These are phyloP conservation scores for Phytophthora quininea DNA, from an alignment of 352 stramenopile species.

Conservation along the genomic window DNA sequence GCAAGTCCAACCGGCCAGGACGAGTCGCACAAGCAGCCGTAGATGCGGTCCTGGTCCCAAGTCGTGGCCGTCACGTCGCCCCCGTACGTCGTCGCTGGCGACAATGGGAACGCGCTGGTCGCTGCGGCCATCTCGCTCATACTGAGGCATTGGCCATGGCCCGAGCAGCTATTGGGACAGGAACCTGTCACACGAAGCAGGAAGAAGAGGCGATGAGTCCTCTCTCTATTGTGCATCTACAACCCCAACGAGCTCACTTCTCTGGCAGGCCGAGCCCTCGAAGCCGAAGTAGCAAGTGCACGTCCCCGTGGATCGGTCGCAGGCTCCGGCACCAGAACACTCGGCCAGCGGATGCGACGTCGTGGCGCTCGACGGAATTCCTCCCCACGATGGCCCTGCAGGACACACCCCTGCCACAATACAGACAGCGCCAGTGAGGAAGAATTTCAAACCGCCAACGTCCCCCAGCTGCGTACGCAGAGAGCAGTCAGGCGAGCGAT, in stretches of 20 bases:
- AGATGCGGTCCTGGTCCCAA: conserved; percentile 82
- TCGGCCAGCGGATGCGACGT: conserved; percentile 49
- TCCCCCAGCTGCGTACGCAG: conserved; percentile 35
- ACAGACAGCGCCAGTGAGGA: background rate
- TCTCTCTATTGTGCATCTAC: background rate
- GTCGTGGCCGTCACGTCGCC: conserved; percentile 58
- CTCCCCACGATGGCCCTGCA: conserved; percentile 62
- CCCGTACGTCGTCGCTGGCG: conserved; percentile 54
- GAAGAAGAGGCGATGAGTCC: background rate
- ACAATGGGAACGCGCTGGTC: conserved; percentile 64
- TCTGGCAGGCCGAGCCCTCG: conserved; percentile 76
- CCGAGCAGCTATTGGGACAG: conserved; percentile 71
- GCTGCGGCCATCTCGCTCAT: conserved; percentile 63
- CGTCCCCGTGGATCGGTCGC: conserved; percentile 55
- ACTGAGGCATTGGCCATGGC: conserved; percentile 74
- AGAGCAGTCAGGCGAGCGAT: conserved; percentile 87
- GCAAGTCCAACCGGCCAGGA: conserved; percentile 77
- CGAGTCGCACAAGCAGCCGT: conserved; percentile 83
- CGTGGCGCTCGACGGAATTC: conserved; percentile 49
- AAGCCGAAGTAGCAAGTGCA: conserved; percentile 73
- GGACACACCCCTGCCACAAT: conserved; percentile 62
- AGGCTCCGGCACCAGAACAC: conserved; percentile 73
- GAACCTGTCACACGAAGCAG: conserved; percentile 12
- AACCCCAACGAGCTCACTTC: conserved; percentile 38
- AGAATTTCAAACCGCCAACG: background rate